Percentiles rank a stretch among this genome's conserved stretches.
Conservation (phyloP, 345 rosid species). For the Lumnitzera racemosa region DNA sequence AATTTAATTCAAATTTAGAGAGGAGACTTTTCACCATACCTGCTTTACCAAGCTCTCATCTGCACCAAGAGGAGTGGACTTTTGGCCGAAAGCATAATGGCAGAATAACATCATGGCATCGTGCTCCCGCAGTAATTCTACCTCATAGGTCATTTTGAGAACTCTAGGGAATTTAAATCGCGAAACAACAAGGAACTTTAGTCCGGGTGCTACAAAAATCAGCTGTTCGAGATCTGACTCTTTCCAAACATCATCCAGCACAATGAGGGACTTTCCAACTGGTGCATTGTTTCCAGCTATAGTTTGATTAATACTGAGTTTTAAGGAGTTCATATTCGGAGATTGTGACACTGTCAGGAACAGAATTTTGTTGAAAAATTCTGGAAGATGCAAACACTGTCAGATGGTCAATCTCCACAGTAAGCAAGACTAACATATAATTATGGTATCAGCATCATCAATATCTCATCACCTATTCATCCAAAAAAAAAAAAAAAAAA, state of each 20-base stretch:
- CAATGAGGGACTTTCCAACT: constrained; percentile 31
- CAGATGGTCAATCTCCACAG: neutral
- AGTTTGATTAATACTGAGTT: constrained; percentile 35
- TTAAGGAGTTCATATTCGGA: too few species aligned
- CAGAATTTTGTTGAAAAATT: constrained; percentile 43
- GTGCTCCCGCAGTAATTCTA: constrained; percentile 53
- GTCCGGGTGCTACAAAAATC: constrained; percentile 40
- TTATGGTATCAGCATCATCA: too few species aligned
- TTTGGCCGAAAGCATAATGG: constrained; percentile 62
- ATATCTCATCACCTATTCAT: too few species aligned
- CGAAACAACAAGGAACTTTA: constrained; percentile 72
- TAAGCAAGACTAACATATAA: neutral
- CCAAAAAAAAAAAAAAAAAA: too few species aligned
- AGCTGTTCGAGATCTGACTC: constrained; percentile 47
- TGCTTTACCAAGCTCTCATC: constrained; percentile 50
- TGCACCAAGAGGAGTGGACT: constrained; percentile 43
- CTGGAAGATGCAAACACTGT: constrained; percentile 23
- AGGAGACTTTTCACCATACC: constrained; percentile 25
- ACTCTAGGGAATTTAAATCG: constrained; percentile 49
- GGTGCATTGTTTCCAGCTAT: constrained; percentile 23
- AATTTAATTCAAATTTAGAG: neutral
- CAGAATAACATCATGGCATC: constrained; percentile 70
- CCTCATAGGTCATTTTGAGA: constrained; percentile 29
- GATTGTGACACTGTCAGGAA: constrained; percentile 20
- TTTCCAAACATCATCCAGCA: constrained; percentile 90